Evolutionary conservation across 441 rosid genomes (phyloP).

Genomic region (Aquilaria agallochum): DNA sequence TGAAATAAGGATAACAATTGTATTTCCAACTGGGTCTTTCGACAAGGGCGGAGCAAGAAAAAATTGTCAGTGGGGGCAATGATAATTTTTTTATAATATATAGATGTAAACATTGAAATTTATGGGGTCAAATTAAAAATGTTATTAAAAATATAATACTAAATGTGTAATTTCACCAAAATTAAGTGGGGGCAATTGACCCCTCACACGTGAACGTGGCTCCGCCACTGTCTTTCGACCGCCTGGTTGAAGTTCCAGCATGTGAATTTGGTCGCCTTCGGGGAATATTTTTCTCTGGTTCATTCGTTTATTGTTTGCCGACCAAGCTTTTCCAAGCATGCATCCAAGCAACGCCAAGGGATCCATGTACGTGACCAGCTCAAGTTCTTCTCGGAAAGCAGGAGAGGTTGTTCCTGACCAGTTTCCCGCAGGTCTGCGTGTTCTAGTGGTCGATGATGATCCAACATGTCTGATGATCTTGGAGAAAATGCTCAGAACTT

Average conservation of each 20-base stretch:
- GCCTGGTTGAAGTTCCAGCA: constrained; percentile 21
- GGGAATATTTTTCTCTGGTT: constrained; percentile 14
- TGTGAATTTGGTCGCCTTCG: constrained; percentile 21
- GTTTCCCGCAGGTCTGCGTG: constrained; percentile 82
- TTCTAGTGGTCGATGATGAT: constrained; percentile 90
- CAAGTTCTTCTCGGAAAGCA: constrained; percentile 37
- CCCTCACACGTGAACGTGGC: too few relatives aligned
- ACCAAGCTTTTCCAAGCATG: constrained; percentile 27
- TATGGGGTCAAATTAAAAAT: too few relatives aligned
- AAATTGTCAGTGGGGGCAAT: too few relatives aligned
- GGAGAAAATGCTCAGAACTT: constrained; percentile 78
- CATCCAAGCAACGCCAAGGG: constrained; percentile 55
- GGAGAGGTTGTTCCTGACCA: constrained; percentile 32
- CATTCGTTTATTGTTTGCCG: constrained; percentile 11
- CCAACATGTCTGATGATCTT: constrained; percentile 86
- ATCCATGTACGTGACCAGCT: constrained; percentile 49
- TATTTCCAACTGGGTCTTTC: too few relatives aligned
- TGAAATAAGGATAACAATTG: too few relatives aligned
- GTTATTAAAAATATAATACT: too few relatives aligned
- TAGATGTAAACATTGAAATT: too few relatives aligned
- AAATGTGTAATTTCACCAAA: too few relatives aligned
- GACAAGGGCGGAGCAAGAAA: too few relatives aligned
- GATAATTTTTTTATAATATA: too few relatives aligned
- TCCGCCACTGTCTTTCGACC: constrained; percentile 16
- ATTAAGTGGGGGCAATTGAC: too few relatives aligned